Percentiles rank a stretch among this genome's conserved stretches.
These are phyloP conservation scores for Areca catechu DNA, from an alignment of 176 grass and related monocot genomes.

Conservation along the genomic window DNA sequence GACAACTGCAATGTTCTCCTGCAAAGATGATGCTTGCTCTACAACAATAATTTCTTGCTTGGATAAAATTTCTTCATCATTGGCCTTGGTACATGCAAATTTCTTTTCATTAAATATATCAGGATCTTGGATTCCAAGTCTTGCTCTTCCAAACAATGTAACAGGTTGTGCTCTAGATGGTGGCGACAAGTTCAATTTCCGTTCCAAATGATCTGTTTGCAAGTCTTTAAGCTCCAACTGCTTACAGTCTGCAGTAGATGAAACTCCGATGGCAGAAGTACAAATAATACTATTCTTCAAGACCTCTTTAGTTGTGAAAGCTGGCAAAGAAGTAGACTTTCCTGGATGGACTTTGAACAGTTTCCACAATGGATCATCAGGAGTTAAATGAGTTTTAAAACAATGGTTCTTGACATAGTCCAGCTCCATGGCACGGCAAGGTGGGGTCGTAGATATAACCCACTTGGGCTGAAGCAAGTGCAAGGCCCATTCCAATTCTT, in stretches of 20 bases:
- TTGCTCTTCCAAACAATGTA: constrained; percentile 85
- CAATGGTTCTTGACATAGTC: constrained; percentile 75
- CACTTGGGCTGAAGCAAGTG: constrained; percentile 76
- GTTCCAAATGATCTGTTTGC: constrained; percentile 24
- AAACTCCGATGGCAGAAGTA: constrained; percentile 12
- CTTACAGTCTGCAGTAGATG: neutral
- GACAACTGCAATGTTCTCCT: neutral
- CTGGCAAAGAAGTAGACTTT: constrained; percentile 24
- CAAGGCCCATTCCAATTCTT: constrained; percentile 63
- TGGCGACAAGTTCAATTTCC: constrained; percentile 38
- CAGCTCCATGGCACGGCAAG: constrained; percentile 69
- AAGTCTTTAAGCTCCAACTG: neutral
- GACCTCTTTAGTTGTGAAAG: constrained; percentile 10
- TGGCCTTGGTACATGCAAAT: constrained; percentile 6
- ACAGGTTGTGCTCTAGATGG: constrained; percentile 31
- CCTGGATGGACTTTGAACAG: constrained; percentile 43
- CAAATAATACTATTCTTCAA: constrained; percentile 11
- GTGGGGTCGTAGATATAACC: constrained; percentile 83
- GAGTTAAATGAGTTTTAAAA: constrained; percentile 55
- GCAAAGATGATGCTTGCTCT: constrained; percentile 5
- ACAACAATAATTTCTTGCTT: neutral
- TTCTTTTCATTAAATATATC: constrained; percentile 50
- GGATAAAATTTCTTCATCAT: constrained; percentile 1
- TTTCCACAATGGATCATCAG: constrained; percentile 67
- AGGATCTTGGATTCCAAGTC: constrained; percentile 53